Evolutionary conservation across 164 flowering plant species (phyloP).

Genomic region (Macadamia tetraphylla): DNA sequence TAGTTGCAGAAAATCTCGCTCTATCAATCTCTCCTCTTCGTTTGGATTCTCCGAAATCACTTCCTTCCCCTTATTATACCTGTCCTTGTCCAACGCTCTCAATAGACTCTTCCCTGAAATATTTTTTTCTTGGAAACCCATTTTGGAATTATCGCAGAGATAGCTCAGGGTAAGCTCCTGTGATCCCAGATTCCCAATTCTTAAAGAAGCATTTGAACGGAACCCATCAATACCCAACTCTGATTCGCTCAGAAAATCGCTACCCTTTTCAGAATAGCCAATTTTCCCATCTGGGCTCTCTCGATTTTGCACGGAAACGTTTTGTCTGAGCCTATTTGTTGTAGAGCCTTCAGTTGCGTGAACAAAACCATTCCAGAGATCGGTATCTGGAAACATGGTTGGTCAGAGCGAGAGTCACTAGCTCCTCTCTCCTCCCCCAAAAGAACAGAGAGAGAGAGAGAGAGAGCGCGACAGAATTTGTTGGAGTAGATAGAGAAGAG

Average conservation of each 20-base stretch:
- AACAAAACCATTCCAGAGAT: neutral
- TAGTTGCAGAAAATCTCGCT: slow-evolving; percentile 84
- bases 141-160: slow-evolving; percentile 64
- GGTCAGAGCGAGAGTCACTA: neutral
- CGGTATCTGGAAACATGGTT: neutral
- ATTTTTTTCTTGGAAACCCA: slow-evolving; percentile 41
- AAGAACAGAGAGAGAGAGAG: neutral
- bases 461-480: neutral
- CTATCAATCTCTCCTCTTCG: slow-evolving; percentile 56
- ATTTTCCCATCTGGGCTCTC: slow-evolving; percentile 33
- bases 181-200: slow-evolving; percentile 32
- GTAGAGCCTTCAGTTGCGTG: neutral
- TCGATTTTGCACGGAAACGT: neutral
- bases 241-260: slow-evolving; percentile 36
- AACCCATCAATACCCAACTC: slow-evolving; percentile 33
- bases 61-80: slow-evolving; percentile 70
- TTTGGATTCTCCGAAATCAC: slow-evolving; percentile 36
- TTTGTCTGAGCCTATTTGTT: neutral
- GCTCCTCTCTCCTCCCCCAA: neutral
- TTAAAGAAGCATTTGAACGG: slow-evolving; percentile 22
- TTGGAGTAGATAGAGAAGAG: too few relatives aligned
- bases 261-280: slow-evolving; percentile 29
- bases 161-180: slow-evolving; percentile 84
- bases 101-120: slow-evolving; percentile 27
- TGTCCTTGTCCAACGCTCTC: slow-evolving; percentile 32